Evolutionary conservation across 73 alveolate species (phyloP).

Genomic region (Paramecium sonneborni): DNA sequence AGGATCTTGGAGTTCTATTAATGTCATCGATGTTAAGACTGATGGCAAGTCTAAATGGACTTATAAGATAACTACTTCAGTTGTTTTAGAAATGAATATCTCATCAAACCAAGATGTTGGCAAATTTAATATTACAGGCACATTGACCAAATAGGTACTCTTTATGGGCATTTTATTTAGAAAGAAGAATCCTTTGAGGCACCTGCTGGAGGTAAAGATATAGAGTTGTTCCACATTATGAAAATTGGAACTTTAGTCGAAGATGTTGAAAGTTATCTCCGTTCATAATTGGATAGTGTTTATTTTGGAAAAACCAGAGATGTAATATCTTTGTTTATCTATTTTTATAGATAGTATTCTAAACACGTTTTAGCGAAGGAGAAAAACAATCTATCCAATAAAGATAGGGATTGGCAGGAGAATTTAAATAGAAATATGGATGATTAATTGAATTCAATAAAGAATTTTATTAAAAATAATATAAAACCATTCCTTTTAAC

Average conservation of each 20-base stretch:
- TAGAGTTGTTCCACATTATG: slow-evolving; percentile 46
- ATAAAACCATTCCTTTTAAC: slow-evolving; percentile 13
- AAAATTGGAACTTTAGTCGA: slow-evolving; percentile 59
- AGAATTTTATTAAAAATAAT: slow-evolving; percentile 23
- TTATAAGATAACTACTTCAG: slow-evolving; percentile 62
- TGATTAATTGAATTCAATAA: slow-evolving; percentile 21
- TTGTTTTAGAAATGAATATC: slow-evolving; percentile 63
- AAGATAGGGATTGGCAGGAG: slow-evolving; percentile 20
- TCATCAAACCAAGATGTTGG: slow-evolving; percentile 7
- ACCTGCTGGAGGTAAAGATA: slow-evolving; percentile 6
- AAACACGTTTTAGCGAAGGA: neutral
- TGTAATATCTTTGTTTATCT: neutral
- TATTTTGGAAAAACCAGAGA: slow-evolving; percentile 66
- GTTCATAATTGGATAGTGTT: slow-evolving; percentile 48
- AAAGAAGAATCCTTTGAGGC: slow-evolving; percentile 53
- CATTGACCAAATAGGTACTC: slow-evolving; percentile 55
- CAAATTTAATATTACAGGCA: slow-evolving; percentile 62
- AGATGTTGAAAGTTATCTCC: slow-evolving; percentile 49
- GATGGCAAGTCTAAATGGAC: slow-evolving; percentile 44
- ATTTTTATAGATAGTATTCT: neutral
- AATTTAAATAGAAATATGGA: slow-evolving; percentile 32
- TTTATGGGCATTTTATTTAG: neutral
- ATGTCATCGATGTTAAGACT: slow-evolving; percentile 68
- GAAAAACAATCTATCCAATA: neutral
- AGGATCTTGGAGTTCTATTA: slow-evolving; percentile 85